A percentile compares a stretch with the other conserved stretches of the same genome.
Evolutionary conservation across 805 yeast species (phyloP).

Genomic region (Saccharomycodes ludwigii): DNA sequence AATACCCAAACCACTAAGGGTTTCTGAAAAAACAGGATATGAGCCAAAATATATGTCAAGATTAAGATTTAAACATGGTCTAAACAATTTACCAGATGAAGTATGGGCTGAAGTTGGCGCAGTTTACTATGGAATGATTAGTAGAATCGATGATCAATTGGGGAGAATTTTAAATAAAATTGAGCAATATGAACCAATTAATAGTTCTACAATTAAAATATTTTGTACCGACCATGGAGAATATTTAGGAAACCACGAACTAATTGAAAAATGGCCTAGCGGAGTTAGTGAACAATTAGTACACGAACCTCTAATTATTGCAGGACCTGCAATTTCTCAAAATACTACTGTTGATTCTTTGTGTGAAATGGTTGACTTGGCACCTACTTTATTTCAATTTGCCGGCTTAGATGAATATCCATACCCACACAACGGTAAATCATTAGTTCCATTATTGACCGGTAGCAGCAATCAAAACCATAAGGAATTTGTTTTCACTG

Average conservation of each 20-base stretch:
- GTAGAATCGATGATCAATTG: constrained; percentile 10
- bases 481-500: constrained; percentile 3
- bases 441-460: constrained; percentile 3
- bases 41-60: constrained; percentile 4
- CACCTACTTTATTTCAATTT: constrained; percentile 9
- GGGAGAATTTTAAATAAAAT: constrained; percentile 7
- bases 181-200: too few relatives aligned
- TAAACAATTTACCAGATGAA: constrained; percentile 3
- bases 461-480: background rate
- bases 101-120: constrained; percentile 10
- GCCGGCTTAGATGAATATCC: constrained; percentile 1
- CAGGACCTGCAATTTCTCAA: constrained; percentile 7
- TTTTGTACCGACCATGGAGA: constrained; percentile 13
- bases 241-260: constrained; percentile 11
- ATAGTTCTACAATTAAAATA: constrained; percentile 3
- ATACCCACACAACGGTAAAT: constrained; percentile 6
- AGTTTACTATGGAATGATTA: constrained; percentile 12
- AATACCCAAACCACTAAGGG: constrained; percentile 7
- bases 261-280: constrained; percentile 13
- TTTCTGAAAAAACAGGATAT: constrained; percentile 6
- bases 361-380: constrained; percentile 10
- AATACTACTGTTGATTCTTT: constrained; percentile 5
- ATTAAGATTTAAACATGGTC: constrained; percentile 1
- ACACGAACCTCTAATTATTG: constrained; percentile 7
- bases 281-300: constrained; percentile 10